Evolutionary conservation across 495 filamentous ascomycete genomes (phyloP), one percentile per base, ranked within the genome.

Genomic region (Penicillium malachiteum): DNA sequence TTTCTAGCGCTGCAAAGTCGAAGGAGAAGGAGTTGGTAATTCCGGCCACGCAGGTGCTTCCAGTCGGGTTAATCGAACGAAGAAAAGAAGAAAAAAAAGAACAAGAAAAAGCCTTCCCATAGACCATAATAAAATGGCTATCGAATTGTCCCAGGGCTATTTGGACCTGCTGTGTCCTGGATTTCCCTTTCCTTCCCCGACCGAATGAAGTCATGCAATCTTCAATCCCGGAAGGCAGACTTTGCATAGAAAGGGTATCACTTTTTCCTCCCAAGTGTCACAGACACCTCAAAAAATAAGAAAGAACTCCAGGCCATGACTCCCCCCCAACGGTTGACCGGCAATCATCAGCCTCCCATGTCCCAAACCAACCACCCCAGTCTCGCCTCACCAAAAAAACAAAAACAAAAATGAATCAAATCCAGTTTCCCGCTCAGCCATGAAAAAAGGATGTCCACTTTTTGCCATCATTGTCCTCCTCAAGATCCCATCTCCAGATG

Each of bases 161-260:
- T 5, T 64, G 39, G 42, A 62, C 57, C 64, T 66, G 65, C 65
- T 60, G 69, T 59, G 60, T 54, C 54, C 50, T 60, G 60, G 56
- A 17, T 64, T 10, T 65, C 60, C 62, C 62, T 64, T 50, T 59
- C 69, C 67, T 52, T 40, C 34, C 64, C 69, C 61, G 65, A 68
- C 66, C 68, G 58, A 52, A 66, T 66, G 65, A 70, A 71, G 65
- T 69, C 69, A 68, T 68, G 67, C 68, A 73, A 68, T 70, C 66
- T 71, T 67, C 61, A 64, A 71, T 65, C 66, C 66, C 65, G 59
- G 64, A 68, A 71, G 70, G 70, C 69, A 73, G 70, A 76, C 70
- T 70, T 26, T 70, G 68, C 72, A 71, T 71, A 72, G 68, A 70
- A 76, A 76, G 75, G 73, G 74, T 78, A 78, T 78, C 74, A 77